Percentiles rank a stretch among this genome's conserved stretches.
Evolutionary conservation across 2,329 filamentous ascomycete genomes (phyloP).

Genomic region (Fusarium bactridioides): DNA sequence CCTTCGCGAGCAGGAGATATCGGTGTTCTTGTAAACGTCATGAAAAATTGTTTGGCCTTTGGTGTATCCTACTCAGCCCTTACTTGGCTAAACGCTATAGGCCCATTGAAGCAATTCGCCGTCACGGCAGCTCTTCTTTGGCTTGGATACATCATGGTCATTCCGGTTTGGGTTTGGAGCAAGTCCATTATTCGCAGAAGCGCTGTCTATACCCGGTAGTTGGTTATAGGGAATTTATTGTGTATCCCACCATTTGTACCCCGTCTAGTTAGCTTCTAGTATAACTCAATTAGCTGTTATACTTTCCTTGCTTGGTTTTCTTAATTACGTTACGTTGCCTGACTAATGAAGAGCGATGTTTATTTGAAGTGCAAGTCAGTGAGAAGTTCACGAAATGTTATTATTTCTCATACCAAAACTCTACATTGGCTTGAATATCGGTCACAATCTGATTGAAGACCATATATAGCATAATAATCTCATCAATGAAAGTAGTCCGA

Average conservation of each 20-base stretch:
- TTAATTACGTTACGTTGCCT: accelerated
- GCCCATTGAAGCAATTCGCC: not conserved
- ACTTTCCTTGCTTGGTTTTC: too few relatives aligned
- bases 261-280: accelerated
- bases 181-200: not conserved
- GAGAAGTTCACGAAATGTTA: accelerated
- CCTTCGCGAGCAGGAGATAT: conserved; percentile 1
- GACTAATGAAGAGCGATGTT: too few relatives aligned
- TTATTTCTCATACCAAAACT: accelerated
- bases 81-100: not conserved
- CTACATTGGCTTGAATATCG: accelerated
- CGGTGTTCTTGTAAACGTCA: conserved; percentile 1
- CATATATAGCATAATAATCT: accelerated
- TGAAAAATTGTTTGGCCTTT: conserved; percentile 7
- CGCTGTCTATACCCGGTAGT: not conserved
- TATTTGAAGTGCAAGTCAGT: too few relatives aligned
- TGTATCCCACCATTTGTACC: accelerated
- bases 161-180: not conserved
- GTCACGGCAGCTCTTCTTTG: not conserved
- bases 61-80: not conserved
- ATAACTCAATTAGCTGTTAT: accelerated
- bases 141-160: not conserved
- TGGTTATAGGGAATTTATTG: accelerated
- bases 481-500: too few relatives aligned
- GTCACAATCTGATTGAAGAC: accelerated